These are phyloP conservation scores for Umbelopsis isabellina DNA, from an alignment of 192 early-diverging fungal genomes.

Conservation along the genomic window DNA sequence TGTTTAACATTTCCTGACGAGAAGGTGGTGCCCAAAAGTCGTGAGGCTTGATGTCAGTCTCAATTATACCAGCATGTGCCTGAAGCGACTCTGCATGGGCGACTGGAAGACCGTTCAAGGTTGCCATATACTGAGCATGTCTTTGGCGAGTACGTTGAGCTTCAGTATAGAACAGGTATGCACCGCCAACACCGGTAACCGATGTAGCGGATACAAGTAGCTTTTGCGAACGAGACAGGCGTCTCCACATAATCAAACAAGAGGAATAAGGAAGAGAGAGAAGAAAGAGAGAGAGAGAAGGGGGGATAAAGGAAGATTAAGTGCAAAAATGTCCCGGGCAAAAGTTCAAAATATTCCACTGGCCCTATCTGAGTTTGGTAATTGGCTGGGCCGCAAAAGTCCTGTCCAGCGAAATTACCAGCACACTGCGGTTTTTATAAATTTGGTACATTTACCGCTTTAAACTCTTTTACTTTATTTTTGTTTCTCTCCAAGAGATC, in stretches of 20 bases:
- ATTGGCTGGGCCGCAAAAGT: neutral
- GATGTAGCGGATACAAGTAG: constrained; percentile 23
- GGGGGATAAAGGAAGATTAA: constrained; percentile 4
- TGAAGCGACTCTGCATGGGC: constrained; percentile 10
- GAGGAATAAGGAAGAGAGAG: neutral
- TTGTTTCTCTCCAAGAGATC: constrained; percentile 1
- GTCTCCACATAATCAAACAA: constrained; percentile 39
- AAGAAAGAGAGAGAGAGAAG: constrained; percentile 4
- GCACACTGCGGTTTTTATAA: neutral
- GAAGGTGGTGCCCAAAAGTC: constrained; percentile 78
- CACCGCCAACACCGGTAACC: constrained; percentile 22
- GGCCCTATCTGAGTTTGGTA: neutral
- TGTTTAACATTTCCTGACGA: constrained; percentile 70
- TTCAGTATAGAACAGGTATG: constrained; percentile 22
- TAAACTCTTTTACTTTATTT: neutral
- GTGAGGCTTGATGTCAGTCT: constrained; percentile 47
- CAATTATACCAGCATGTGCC: constrained; percentile 1
- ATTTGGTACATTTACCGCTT: neutral
- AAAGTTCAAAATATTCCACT: neutral
- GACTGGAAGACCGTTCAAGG: constrained; percentile 7
- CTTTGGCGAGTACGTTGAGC: constrained; percentile 16
- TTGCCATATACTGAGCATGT: constrained; percentile 22
- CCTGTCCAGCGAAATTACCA: neutral
- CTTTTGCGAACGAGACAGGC: constrained; percentile 35
- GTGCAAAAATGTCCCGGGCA: neutral